phyloP scores from a whole-genome alignment of 2,329 filamentous ascomycete species.

The Colletotrichum higginsianum region DNA sequence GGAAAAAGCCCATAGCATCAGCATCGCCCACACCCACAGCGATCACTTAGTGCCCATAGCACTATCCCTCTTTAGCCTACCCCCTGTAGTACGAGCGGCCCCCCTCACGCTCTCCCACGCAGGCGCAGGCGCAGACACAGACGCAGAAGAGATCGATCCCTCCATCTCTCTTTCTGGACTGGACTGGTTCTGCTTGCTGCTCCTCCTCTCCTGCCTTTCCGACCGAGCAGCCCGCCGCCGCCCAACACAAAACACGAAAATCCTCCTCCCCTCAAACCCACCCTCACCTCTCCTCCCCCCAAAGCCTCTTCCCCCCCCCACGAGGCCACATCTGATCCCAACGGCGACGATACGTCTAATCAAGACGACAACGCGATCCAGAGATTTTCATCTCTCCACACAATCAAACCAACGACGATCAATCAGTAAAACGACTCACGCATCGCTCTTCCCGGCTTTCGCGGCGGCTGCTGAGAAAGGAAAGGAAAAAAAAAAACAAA shows the following conservation, averaged over 20 bases:
- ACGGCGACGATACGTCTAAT: constrained; percentile 42
- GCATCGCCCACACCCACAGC: constrained; percentile 33
- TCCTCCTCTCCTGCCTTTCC: constrained; percentile 36
- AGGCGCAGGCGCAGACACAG: constrained; percentile 16
- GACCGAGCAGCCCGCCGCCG: constrained; percentile 44
- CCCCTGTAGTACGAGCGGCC: constrained; percentile 41
- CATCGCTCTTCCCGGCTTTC: constrained; percentile 21
- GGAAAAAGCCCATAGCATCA: constrained; percentile 22
- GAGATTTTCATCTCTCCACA: constrained; percentile 36
- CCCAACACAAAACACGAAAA: constrained; percentile 46
- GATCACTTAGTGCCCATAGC: constrained; percentile 43
- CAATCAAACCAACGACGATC: constrained; percentile 32
- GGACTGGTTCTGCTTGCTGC: constrained; percentile 8
- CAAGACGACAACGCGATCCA: constrained; percentile 40
- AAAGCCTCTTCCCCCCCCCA: constrained; percentile 33
- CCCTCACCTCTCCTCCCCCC: constrained; percentile 39
- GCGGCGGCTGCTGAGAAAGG: constrained; percentile 32
- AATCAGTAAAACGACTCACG: constrained; percentile 19
- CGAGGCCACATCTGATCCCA: constrained; percentile 37
- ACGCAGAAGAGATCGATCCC: constrained; percentile 38
- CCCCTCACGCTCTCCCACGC: constrained; percentile 21
- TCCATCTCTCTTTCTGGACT: constrained; percentile 35
- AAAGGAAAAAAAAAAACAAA: constrained; percentile 16
- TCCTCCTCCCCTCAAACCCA: constrained; percentile 43
- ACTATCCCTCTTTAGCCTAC: constrained; percentile 42